Evolutionary conservation across 2,329 filamentous ascomycete genomes (phyloP), one percentile per base, ranked within the genome.

Genomic region (Xylaria sp.): DNA sequence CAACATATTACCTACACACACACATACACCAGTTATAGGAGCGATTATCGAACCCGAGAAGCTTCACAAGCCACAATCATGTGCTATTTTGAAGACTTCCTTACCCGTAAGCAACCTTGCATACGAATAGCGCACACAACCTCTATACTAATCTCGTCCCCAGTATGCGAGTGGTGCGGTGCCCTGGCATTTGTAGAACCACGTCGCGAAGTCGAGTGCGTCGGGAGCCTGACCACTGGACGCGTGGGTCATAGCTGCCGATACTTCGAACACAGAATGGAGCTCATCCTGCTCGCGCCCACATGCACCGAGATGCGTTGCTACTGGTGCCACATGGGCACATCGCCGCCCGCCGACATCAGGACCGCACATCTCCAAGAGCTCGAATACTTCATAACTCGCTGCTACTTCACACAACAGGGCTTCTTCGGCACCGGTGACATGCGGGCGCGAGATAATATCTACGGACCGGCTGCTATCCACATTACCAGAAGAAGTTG

Each of bases 311-410:
- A 28, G 2, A 42, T 9, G 15, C 28, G 13, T 11, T 67, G 65
- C 48, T 54, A 54, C 11, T 48, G 46, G 36, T 67, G 66, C 36
- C 42, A 42, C 36, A 4, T 20, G 4, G 66, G 66, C 11, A 31
- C 3, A 7, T 15, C 10, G 0, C 54, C 9, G 48, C n/a, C 65
- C 46, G 7, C 0, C 11, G 54, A 59, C 15, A 23, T 1, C 11
- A n/a, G 1, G 26, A 11, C 2, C 7, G 4, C 9, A 1, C 31
- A 1, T 40, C 3, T 20, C 15, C 4, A 4, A 2, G 6, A 28
- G 10, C 40, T 67, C 46, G 1, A 6, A 6, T 0, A 0, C 0
- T 60, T 57, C 44, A 1, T 57, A 7, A 2, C 2, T 6, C 65
- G 56, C 31, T 23, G 26, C 33, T 1, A 13, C 9, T 26, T 46